Evolutionary conservation across 306 rosid species (phyloP).

Genomic region (Quercus bicolor): DNA sequence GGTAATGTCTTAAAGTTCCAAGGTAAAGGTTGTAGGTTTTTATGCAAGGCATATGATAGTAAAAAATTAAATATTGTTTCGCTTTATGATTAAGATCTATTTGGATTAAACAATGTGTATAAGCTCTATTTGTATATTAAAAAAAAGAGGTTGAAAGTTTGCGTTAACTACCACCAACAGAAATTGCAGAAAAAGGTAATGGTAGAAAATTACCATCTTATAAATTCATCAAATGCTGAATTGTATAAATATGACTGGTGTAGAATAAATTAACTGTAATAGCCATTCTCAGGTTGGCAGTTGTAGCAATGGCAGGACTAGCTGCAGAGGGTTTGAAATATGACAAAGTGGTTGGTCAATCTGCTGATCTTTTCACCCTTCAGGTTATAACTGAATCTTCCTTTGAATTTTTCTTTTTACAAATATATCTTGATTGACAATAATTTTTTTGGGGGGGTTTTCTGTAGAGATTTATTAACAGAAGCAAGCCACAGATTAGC

Average conservation of each 20-base stretch:
- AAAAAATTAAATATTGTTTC: background rate
- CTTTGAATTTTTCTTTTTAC: background rate
- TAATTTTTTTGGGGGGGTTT: background rate
- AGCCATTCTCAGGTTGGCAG: constrained; percentile 59
- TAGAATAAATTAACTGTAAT: background rate
- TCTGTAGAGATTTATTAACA: constrained; percentile 75
- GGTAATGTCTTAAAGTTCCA: background rate
- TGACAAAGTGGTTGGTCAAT: constrained; percentile 90
- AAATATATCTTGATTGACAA: background rate
- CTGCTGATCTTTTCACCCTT: constrained; percentile 68
- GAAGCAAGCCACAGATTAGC: constrained; percentile 81
- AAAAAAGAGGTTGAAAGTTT: background rate
- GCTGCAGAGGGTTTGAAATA: constrained; percentile 88
- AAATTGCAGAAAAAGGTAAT: background rate
- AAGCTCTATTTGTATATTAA: background rate
- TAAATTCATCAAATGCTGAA: background rate
- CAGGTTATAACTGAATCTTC: constrained; percentile 39
- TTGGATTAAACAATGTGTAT: no score
- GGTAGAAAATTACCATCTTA: background rate
- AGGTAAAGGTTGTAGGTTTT: background rate
- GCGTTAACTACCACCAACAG: background rate
- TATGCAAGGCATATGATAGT: background rate
- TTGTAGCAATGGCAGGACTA: constrained; percentile 90
- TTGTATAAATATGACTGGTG: background rate
- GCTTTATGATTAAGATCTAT: background rate